Evolutionary conservation across 2,329 filamentous ascomycete species (phyloP).

Genomic region (Chaetomium sp.): DNA sequence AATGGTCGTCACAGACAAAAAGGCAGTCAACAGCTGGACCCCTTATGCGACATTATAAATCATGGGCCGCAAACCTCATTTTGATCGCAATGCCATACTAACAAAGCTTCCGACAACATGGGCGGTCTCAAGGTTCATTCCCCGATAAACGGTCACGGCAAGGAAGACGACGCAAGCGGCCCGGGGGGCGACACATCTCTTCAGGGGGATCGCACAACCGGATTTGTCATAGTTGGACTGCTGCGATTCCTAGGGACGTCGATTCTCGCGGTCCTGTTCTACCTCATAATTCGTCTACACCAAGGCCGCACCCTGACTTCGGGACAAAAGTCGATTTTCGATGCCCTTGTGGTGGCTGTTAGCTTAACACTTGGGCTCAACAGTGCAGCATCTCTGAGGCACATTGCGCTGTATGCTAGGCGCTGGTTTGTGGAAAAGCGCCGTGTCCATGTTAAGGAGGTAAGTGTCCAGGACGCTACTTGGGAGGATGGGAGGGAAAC

Average conservation of each 20-base stretch:
- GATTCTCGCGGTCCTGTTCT: background rate
- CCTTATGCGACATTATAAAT: background rate
- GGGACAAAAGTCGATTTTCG: background rate
- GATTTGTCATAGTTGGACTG: background rate
- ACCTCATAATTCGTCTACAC: background rate
- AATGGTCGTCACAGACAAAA: background rate
- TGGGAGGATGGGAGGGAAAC: background rate
- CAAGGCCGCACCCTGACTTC: background rate
- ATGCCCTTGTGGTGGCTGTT: background rate
- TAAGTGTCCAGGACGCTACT: background rate
- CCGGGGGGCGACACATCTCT: background rate
- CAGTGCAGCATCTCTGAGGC: background rate
- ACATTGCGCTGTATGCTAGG: conserved; percentile 3
- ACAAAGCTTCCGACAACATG: background rate
- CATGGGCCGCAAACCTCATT: background rate
- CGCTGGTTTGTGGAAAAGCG: background rate
- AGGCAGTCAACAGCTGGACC: background rate
- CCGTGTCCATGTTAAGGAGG: background rate
- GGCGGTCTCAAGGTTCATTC: background rate
- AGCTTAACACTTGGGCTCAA: background rate
- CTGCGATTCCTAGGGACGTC: background rate
- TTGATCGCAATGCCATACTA: background rate
- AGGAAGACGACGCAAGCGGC: background rate
- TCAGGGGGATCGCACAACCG: background rate
- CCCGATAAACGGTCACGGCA: background rate